Conservation (phyloP, 2,329 filamentous ascomycete species). For the Chrysoporthe deuterocubensis region DNA sequence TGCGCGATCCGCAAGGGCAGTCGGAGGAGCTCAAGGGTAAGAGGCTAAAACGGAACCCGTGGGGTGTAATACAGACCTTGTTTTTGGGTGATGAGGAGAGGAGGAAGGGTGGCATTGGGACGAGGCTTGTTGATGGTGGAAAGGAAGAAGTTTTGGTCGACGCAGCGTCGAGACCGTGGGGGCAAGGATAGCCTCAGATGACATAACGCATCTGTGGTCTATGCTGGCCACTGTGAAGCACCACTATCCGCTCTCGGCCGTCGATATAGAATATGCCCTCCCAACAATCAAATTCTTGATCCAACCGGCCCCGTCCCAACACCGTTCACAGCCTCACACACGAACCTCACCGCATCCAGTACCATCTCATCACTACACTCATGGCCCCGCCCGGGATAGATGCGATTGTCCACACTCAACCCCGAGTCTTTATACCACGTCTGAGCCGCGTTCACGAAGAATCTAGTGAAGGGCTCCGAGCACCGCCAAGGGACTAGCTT, state of each 20-base stretch:
- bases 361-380: constrained; percentile 71
- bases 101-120: constrained; percentile 43
- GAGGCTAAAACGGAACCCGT: constrained; percentile 54
- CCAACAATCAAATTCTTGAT: constrained; percentile 5
- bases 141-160: constrained; percentile 46
- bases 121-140: constrained; percentile 38
- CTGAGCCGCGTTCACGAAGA: constrained; percentile 59
- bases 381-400: constrained; percentile 73
- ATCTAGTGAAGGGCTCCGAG: constrained; percentile 62
- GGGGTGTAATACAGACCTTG: constrained; percentile 48
- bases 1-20: constrained; percentile 55
- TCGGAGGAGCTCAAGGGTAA: constrained; percentile 51
- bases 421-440: constrained; percentile 59
- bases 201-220: neutral
- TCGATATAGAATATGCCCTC: neutral
- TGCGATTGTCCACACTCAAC: constrained; percentile 64
- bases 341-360: constrained; percentile 65
- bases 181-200: neutral
- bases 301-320: constrained; percentile 35
- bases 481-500: constrained; percentile 72
- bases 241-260: neutral
- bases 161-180: constrained; percentile 42
- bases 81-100: constrained; percentile 45
- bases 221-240: no score
- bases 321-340: constrained; percentile 52